Conservation (phyloP, 352 stramenopile genomes). For the Aphanomyces euteiches region DNA sequence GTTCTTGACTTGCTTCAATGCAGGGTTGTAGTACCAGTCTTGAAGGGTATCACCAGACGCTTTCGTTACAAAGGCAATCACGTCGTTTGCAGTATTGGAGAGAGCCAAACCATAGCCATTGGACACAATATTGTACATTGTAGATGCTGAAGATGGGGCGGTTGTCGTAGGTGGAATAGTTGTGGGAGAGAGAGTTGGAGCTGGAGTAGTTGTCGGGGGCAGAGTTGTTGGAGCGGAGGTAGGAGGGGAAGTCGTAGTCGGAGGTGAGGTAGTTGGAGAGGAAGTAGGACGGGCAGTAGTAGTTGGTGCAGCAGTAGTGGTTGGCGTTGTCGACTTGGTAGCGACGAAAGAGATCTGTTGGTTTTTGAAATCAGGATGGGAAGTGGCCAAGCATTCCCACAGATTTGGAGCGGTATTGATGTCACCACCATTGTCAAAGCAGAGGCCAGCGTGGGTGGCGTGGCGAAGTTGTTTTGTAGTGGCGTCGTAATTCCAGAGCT, state of each 20-base stretch:
- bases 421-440: constrained; percentile 33
- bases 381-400: constrained; percentile 4
- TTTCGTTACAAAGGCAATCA: background rate
- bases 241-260: too few relatives aligned
- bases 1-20: constrained; percentile 19
- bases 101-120: background rate
- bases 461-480: constrained; percentile 46
- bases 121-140: background rate
- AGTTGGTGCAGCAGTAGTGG: too few relatives aligned
- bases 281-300: too few relatives aligned
- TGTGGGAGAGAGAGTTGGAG: background rate
- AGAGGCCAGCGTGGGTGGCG: constrained; percentile 36
- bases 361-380: background rate
- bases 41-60: background rate
- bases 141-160: too few relatives aligned
- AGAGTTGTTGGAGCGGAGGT: too few relatives aligned
- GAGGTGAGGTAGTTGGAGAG: too few relatives aligned
- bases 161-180: too few relatives aligned
- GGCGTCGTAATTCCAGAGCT: constrained; percentile 56
- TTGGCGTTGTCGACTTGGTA: too few relatives aligned
- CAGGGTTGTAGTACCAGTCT: background rate
- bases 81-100: background rate
- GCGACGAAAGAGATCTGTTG: background rate
- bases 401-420: background rate
- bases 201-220: background rate